phyloP scores from a whole-genome alignment of 1,139 yeast species.

The Diutina sp. region DNA sequence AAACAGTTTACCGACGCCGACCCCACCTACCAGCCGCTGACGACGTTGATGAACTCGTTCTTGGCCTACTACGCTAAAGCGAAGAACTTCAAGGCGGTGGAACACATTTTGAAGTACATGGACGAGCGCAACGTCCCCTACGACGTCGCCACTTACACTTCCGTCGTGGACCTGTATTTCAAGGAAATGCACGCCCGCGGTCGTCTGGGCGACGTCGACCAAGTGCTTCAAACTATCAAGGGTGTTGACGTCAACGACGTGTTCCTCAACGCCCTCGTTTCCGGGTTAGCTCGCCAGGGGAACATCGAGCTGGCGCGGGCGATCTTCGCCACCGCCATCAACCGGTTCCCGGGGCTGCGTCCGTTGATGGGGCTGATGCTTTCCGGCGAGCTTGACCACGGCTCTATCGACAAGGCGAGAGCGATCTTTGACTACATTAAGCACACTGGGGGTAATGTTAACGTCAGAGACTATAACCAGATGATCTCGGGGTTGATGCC shows the following conservation, averaged over 20 bases:
- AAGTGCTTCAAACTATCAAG: constrained; percentile 24
- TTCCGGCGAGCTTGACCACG: constrained; percentile 40
- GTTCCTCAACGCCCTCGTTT: constrained; percentile 40
- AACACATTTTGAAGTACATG: constrained; percentile 27
- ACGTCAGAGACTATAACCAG: constrained; percentile 40
- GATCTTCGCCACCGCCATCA: constrained; percentile 29
- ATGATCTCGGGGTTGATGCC: constrained; percentile 37
- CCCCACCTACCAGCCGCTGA: constrained; percentile 19
- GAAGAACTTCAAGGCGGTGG: constrained; percentile 24
- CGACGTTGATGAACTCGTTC: constrained; percentile 24
- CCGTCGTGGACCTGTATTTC: constrained; percentile 43
- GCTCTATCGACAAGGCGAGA: constrained; percentile 36
- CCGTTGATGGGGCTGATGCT: constrained; percentile 44
- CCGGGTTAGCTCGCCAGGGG: constrained; percentile 39
- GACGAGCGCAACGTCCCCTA: constrained; percentile 31
- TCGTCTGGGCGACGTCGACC: constrained; percentile 26
- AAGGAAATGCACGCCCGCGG: constrained; percentile 34
- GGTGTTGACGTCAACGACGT: constrained; percentile 18
- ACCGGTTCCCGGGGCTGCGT: constrained; percentile 11
- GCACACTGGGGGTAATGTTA: constrained; percentile 14
- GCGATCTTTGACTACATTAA: constrained; percentile 33
- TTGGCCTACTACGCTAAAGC: constrained; percentile 18
- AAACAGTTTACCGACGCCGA: constrained; percentile 15
- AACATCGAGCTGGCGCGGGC: constrained; percentile 41
- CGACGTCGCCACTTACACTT: constrained; percentile 57